Evolutionary conservation across 2,329 filamentous ascomycete species (phyloP), one percentile per base, ranked within the genome.

Genomic region (Cordyceps cateniannulata): DNA sequence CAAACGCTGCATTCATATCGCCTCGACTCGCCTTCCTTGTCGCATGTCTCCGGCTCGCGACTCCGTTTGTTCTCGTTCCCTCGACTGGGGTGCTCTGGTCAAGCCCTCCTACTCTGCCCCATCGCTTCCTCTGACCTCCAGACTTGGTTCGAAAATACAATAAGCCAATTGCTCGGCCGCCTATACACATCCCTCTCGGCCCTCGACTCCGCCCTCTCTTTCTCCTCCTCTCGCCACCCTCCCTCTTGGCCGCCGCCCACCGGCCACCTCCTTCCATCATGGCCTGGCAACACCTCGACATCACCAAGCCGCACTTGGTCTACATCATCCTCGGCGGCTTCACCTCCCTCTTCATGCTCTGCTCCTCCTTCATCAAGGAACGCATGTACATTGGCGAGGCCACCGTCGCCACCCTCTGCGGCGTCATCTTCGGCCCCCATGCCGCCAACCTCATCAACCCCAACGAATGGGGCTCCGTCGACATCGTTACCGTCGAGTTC

Each of bases 251-350:
- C 57, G 14, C 3, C 48, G 38, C 14, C 24, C 14, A 29, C 22
- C 16, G n/a, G 44, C 42, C 50, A 32, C 59, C 57, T 58, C 32
- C 68, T 65, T 50, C 27, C 67, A 66, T 50, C 35, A 92, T 92
- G 89, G 87, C 86, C 64, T 93, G 89, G 89, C 83, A 88, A 52
- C 88, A 93, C 67, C 82, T 93, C 58, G 86, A 87, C 63, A 87
- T 98, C 78, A 97, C 96, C 77, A 90, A 88, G 81, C 91, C 95
- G 69, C 95, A 99, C 81, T 76, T 98, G 90, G 95, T 96, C 66
- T 99, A 99, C 77, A 91, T 98, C 77, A 97, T 99, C 76, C 81
- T 99, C 61, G 95, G 95, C 70, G 95, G 93, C 73, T 99, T 99
- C 79, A 99, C 95, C 67, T 92, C 89, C 63, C 80, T 99, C 69